Evolutionary conservation across 352 stramenopile species (phyloP).

Genomic region (Blastocystis sp.): DNA sequence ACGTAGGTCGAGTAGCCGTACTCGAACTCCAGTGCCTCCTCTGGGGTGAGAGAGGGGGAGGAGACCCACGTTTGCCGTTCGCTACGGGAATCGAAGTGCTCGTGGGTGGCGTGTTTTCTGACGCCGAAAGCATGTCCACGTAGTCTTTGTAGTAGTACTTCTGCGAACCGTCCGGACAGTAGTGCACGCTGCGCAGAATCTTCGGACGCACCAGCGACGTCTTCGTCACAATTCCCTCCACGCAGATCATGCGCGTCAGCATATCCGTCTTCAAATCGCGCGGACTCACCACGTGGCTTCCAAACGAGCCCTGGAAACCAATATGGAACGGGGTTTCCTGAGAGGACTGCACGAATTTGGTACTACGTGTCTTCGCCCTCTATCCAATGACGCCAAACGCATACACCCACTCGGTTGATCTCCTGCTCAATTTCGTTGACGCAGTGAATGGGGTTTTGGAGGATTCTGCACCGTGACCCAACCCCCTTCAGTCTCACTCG

Average conservation of each 20-base stretch:
- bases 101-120: conserved; percentile 10
- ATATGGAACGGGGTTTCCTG: conserved; percentile 65
- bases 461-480: conserved; percentile 57
- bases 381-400: neutral
- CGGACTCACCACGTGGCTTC: conserved; percentile 79
- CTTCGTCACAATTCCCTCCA: conserved; percentile 97
- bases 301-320: conserved; percentile 81
- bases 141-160: conserved; percentile 55
- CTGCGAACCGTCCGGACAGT: conserved; percentile 71
- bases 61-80: neutral
- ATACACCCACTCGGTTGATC: neutral
- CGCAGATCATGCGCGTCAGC: conserved; percentile 85
- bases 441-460: conserved; percentile 73
- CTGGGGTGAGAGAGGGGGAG: neutral
- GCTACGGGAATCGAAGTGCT: conserved; percentile 1
- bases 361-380: conserved; percentile 68
- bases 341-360: conserved; percentile 64
- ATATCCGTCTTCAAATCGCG: conserved; percentile 76
- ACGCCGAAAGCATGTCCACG: conserved; percentile 37
- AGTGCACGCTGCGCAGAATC: conserved; percentile 75
- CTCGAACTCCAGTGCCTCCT: conserved; percentile 72
- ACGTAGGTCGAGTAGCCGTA: conserved; percentile 94
- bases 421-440: conserved; percentile 70
- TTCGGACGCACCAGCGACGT: conserved; percentile 90
- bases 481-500: conserved; percentile 65